Evolutionary conservation across 2,329 filamentous ascomycete species (phyloP), one percentile per base, ranked within the genome.

Genomic region (Trichothecium roseum): DNA sequence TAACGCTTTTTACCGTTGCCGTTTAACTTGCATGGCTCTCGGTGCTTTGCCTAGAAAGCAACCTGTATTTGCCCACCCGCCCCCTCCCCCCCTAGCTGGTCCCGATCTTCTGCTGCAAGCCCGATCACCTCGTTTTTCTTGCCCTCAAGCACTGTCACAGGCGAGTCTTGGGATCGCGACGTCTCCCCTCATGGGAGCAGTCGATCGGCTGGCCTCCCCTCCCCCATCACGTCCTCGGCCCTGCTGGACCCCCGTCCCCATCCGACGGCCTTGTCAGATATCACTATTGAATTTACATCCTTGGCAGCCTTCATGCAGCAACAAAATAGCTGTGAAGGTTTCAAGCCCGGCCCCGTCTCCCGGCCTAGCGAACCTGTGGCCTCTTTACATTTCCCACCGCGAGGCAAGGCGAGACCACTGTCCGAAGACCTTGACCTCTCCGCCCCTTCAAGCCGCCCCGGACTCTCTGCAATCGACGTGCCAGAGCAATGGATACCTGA

Each of bases 271-370:
- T 24, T 24, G 20, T 24, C 20, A 24, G 20, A 24, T 24, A 24
- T 10, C 20, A 24, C 20, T 24, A 24, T 24, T 24, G 20, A 24
- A 6, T 24, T 6, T 24, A 24, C 20, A 24, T 31, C 34, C 28
- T 18, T 31, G 34, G 34, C 15, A 17, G 20, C 20, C 10, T 24
- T 24, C 20, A 37, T 37, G 35, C 35, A 37, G 29, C 20, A 32
- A 32, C 35, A 32, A 18, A 37, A 24, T 10, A 24, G 20, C 20
- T 24, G 20, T 24, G 20, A 10, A 24, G 20, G 20, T 24, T 24
- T 24, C 6, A 31, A 18, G 15, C 29, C 15, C 14, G 15, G 1
- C 14, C 14, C 29, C 15, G 15, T 18, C 29, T 31, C 14, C 13
- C 29, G 8, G 15, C 29, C 14, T 14, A 30, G 13, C 10, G 9